Evolutionary conservation across 352 stramenopile species (phyloP).

Genomic region (Albugo laibachii): DNA sequence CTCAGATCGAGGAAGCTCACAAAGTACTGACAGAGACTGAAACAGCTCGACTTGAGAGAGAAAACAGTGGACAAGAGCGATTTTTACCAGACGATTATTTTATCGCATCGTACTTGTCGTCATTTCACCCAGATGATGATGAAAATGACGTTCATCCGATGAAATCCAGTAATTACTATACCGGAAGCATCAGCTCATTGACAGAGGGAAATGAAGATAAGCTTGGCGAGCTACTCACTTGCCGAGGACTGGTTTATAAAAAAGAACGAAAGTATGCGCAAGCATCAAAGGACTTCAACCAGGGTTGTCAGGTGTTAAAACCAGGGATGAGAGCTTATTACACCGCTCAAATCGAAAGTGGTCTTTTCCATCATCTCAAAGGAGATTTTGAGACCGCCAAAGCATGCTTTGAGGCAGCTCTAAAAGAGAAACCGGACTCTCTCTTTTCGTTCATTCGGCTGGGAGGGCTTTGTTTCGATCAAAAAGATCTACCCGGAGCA

Average conservation of each 20-base stretch:
- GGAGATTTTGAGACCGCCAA: conserved; percentile 48
- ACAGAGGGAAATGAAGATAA: conserved; percentile 12
- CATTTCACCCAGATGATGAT: conserved; percentile 59
- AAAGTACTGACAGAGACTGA: conserved; percentile 52
- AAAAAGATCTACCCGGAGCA: conserved; percentile 53
- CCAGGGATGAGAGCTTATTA: conserved; percentile 34
- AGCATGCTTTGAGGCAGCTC: conserved; percentile 41
- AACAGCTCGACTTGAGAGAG: conserved; percentile 30
- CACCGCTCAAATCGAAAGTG: conserved; percentile 55
- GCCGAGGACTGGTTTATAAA: conserved; percentile 40
- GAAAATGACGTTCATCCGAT: conserved; percentile 40
- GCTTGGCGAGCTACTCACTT: conserved; percentile 31
- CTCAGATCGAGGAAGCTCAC: conserved; percentile 62
- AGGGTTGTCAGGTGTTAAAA: conserved; percentile 23
- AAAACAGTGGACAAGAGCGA: conserved; percentile 17
- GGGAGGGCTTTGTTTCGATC: conserved; percentile 62
- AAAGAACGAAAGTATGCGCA: conserved; percentile 43
- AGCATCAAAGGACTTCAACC: conserved; percentile 35
- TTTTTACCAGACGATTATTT: conserved; percentile 67
- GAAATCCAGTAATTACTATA: conserved; percentile 37
- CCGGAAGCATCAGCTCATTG: conserved; percentile 14
- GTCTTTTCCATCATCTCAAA: conserved; percentile 54
- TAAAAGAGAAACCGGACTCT: conserved; percentile 39
- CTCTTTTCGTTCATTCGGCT: conserved; percentile 59
- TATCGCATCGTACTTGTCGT: conserved; percentile 75